Base-by-base conservation (phyloP, 116 monocot genomes). In the Posidonia oceanica region DNA sequence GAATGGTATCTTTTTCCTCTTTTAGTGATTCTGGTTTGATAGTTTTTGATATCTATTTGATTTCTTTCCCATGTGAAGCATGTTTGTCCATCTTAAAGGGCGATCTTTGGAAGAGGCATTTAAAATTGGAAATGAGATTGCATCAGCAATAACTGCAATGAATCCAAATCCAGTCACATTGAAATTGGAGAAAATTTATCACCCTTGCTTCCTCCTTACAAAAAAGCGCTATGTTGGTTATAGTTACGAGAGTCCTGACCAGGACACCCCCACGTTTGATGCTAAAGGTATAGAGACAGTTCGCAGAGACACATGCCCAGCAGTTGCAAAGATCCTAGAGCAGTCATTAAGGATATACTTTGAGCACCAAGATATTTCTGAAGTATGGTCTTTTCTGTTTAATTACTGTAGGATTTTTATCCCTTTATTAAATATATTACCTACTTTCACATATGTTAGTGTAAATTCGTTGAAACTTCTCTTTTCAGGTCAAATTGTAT, bases 141-240 rank as follows among this genome's bases (percentile, higher is more conserved):
- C 97, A 61, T 72, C 83, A 63, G 79, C 80, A 22, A 76, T 98
- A 72, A 89, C 93, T 74, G 68, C 79, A 61, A 93, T 98, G 80
- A 98, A 98, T 76, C 97, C 97, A 14, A 61, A 79, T 71, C 97
- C 93, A 14, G 90, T 98, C 21, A 83, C 85, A 29, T 67, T 98
- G 62, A 98, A 98, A 75, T 70, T 98, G 68, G 97, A 98, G 76
- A 93, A 98, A 70, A 87, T 98, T 18, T 98, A 98, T 77, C 60
- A 86, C 14, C 89, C 89, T 41, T 93, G 93, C 48, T 92, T 98
- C 80, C 93, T 98, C 61, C 89, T 98, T 56, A 90, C 97, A 10
- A 98, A 98, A 78, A 98, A 98, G 54, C 93, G 97, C 16, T 98
- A 98, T 79, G 97, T 98, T 64, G 97, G 97, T 37, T 93, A 98